Conservation (phyloP, 2,329 filamentous ascomycete genomes). For the Paecilomyces niveus region DNA sequence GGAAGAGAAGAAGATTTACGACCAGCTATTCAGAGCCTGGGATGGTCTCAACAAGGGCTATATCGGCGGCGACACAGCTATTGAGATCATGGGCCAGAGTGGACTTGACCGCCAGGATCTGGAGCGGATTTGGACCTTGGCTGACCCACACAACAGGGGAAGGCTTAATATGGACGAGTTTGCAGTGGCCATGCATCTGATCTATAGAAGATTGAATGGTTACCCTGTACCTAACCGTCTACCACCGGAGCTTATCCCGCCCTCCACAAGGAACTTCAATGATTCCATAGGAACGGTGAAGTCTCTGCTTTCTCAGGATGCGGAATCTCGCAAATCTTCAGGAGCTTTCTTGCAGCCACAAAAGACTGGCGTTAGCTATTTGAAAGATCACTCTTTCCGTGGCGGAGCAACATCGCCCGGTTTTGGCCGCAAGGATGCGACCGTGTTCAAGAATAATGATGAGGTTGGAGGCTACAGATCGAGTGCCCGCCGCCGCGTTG, state of each 20-base stretch:
- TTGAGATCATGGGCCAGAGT: constrained; percentile 96
- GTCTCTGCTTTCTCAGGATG: constrained; percentile 79
- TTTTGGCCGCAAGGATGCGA: constrained; percentile 78
- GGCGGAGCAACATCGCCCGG: constrained; percentile 52
- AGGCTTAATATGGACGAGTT: constrained; percentile 95
- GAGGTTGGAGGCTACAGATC: constrained; percentile 89
- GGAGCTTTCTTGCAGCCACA: constrained; percentile 88
- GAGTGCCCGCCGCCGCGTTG: constrained; percentile 80
- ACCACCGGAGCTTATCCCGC: constrained; percentile 86
- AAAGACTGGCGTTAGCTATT: constrained; percentile 94
- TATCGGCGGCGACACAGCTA: constrained; percentile 84
- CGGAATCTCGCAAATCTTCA: constrained; percentile 78
- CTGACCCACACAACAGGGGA: constrained; percentile 89
- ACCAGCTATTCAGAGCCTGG: constrained; percentile 92
- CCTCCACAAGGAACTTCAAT: constrained; percentile 87
- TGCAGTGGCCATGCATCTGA: constrained; percentile 97
- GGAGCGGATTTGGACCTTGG: constrained; percentile 88
- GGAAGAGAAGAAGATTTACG: constrained; percentile 95
- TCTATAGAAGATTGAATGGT: constrained; percentile 93
- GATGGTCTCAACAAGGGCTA: constrained; percentile 90
- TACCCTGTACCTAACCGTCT: constrained; percentile 84
- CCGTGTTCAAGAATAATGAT: constrained; percentile 94
- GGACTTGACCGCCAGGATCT: constrained; percentile 85
- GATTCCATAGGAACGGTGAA: constrained; percentile 92
- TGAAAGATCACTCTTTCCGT: constrained; percentile 91